Percentiles rank a stretch among this genome's conserved stretches.
Evolutionary conservation across 495 filamentous ascomycete species (phyloP).

Genomic region (Aspergillus cristatus): DNA sequence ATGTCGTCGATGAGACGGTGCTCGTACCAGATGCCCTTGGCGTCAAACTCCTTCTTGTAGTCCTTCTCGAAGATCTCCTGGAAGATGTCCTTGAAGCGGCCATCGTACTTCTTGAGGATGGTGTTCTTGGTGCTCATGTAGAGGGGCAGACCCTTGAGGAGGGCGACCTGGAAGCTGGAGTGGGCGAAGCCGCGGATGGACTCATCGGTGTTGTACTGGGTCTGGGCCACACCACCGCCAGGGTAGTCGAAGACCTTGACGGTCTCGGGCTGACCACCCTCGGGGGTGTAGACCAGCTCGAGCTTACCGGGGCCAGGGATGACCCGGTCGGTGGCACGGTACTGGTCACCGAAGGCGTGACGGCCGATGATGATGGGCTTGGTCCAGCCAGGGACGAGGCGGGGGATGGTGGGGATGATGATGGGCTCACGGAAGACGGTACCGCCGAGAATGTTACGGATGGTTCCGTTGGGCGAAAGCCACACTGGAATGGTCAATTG

Average conservation of each 20-base stretch:
- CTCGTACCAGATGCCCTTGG: conserved; percentile 95
- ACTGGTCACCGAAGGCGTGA: conserved; percentile 98
- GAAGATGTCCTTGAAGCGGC: conserved; percentile 98
- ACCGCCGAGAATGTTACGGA: conserved; percentile 88
- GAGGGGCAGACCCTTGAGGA: conserved; percentile 75
- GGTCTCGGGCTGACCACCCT: conserved; percentile 69
- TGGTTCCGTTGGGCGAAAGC: conserved; percentile 96
- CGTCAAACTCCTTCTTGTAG: conserved; percentile 83
- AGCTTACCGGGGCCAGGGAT: conserved; percentile 74
- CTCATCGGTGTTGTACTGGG: conserved; percentile 96
- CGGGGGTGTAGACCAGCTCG: conserved; percentile 87
- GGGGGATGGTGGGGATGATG: conserved; percentile 83
- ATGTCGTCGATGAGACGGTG: conserved; percentile 98
- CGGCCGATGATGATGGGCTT: conserved; percentile 97
- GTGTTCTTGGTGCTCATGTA: conserved; percentile 99
- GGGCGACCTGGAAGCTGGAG: conserved; percentile 87
- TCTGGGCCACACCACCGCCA: conserved; percentile 80
- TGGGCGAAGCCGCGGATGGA: conserved; percentile 92
- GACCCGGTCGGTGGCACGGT: conserved; percentile 86
- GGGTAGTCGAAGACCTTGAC: conserved; percentile 89
- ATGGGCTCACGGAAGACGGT: conserved; percentile 99
- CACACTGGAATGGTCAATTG: conserved; percentile 58
- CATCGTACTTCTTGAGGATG: conserved; percentile 97
- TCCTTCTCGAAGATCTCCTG: conserved; percentile 85
- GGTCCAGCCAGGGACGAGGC: conserved; percentile 93